Base-by-base conservation (phyloP, 73 alveolate species). In the Diophrys sp. region DNA sequence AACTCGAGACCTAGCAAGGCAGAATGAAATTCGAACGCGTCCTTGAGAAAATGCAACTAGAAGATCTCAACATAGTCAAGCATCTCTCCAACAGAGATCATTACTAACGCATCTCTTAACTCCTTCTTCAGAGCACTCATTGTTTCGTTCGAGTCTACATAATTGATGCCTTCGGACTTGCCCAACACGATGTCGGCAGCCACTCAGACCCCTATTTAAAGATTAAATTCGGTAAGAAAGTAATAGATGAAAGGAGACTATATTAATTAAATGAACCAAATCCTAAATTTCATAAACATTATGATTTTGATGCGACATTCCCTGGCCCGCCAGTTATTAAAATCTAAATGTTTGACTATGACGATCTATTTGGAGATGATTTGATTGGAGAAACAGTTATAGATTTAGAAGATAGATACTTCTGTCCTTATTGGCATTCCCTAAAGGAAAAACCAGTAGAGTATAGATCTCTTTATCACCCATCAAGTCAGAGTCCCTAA, bases 361-460 rank as follows among this genome's bases (percentile, higher is more conserved):
- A 96, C 85, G 96, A 94, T 54, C 77, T 96, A 27, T 85, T 94
- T 69, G 89, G 93, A 26, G 99, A 96, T 87, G 98, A 96, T 71
- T 80, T 93, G 75, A 93, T 96, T 23, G 98, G 99, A 0, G 79
- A 76, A 25, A 95, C 99, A 33, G 71, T 87, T 30, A 86, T 96
- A 24, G 99, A 96, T 81, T 80, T 96, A 67, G 99, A 96, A 85
- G 99, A 96, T 80, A 88, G 99, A 83, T 96, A 79, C 91, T 96
- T 91, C 82, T 84, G 92, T 56, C 80, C 88, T 23, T 91, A 95
- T 80, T 96, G 98, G 97, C 87, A 96, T 79, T 44, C 89, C 54
- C 34, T 96, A 66, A 89, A 89, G 79, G 84, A 92, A 70, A 87
- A 94, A 76, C 99, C 99, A 44, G 91, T 96, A 33, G 99, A 96